A percentile compares a stretch with the other conserved stretches of the same genome.
phyloP scores from a whole-genome alignment of 2,329 filamentous ascomycete genomes.

The Ophiostoma quercus region DNA sequence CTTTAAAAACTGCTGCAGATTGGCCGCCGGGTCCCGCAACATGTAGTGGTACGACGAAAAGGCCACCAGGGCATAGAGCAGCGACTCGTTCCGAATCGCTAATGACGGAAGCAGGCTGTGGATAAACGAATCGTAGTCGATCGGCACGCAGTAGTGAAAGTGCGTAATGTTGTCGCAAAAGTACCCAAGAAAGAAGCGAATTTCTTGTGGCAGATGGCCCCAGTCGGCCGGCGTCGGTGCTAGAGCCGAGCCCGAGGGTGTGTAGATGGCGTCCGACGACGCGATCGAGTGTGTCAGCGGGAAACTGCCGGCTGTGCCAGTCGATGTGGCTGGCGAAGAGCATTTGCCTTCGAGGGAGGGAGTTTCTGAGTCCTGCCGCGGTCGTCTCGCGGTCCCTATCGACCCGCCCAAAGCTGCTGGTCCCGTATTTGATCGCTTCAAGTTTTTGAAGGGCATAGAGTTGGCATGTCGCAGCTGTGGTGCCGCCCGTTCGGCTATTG shows the following conservation, averaged over 20 bases:
- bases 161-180: constrained; percentile 71
- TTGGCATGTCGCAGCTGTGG: neutral
- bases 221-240: constrained; percentile 41
- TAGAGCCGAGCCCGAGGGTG: constrained; percentile 24
- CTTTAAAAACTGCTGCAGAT: constrained; percentile 73
- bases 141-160: constrained; percentile 75
- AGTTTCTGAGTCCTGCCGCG: constrained; percentile 48
- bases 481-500: neutral
- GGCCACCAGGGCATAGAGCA: constrained; percentile 80
- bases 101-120: constrained; percentile 63
- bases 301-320: constrained; percentile 38
- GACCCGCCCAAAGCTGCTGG: neutral
- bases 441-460: neutral
- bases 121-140: constrained; percentile 68
- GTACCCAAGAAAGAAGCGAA: constrained; percentile 74
- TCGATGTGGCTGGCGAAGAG: constrained; percentile 50
- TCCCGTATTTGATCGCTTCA: neutral
- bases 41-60: constrained; percentile 86
- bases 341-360: constrained; percentile 50
- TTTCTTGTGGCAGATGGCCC: constrained; percentile 59
- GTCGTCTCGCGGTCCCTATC: neutral
- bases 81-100: constrained; percentile 67
- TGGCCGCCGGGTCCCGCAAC: constrained; percentile 62
- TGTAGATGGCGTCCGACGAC: constrained; percentile 3
- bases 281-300: constrained; percentile 32